These are phyloP conservation scores for Raphidocelis subcapitata DNA, from an alignment of 139 green algal genomes.

Conservation along the genomic window DNA sequence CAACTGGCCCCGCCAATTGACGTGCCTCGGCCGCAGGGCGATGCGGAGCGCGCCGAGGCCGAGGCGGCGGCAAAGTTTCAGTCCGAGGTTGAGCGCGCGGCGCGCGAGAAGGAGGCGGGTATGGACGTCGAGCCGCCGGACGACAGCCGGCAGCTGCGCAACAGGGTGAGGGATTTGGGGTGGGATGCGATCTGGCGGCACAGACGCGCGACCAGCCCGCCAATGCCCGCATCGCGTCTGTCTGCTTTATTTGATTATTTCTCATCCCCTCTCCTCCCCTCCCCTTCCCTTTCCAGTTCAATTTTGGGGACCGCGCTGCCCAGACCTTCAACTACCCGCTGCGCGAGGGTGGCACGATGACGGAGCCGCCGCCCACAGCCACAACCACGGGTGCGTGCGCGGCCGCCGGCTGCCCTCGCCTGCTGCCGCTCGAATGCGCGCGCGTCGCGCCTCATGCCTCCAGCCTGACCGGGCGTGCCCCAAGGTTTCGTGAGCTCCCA, in stretches of 20 bases:
- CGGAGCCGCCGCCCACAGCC: slow-evolving; percentile 73
- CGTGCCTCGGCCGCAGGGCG: not conserved
- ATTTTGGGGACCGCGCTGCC: slow-evolving; percentile 83
- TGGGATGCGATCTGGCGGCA: no score
- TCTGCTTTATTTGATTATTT: no score
- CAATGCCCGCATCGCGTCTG: no score
- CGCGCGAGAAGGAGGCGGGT: slow-evolving; percentile 35
- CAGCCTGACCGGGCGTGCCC: not conserved
- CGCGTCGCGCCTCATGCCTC: not conserved
- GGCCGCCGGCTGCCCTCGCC: not conserved
- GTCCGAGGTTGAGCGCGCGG: slow-evolving; percentile 42
- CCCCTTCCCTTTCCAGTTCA: slow-evolving; percentile 63
- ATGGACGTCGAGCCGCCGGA: slow-evolving; percentile 39
- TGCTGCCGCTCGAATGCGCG: not conserved
- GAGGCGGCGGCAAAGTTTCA: slow-evolving; percentile 33
- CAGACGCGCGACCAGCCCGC: no score
- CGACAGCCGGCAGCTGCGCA: slow-evolving; percentile 76
- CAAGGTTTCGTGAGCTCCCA: no score
- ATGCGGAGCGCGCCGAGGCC: slow-evolving; percentile 16
- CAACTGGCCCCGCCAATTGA: no score
- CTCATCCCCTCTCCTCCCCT: no score
- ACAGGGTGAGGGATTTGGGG: slow-evolving; percentile 45
- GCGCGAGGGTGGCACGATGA: slow-evolving; percentile 68
- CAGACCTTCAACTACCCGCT: slow-evolving; percentile 61
- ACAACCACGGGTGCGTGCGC: slow-evolving; percentile 43